phyloP scores from a whole-genome alignment of 176 grass and related monocot genomes.

The Pharus latifolius region DNA sequence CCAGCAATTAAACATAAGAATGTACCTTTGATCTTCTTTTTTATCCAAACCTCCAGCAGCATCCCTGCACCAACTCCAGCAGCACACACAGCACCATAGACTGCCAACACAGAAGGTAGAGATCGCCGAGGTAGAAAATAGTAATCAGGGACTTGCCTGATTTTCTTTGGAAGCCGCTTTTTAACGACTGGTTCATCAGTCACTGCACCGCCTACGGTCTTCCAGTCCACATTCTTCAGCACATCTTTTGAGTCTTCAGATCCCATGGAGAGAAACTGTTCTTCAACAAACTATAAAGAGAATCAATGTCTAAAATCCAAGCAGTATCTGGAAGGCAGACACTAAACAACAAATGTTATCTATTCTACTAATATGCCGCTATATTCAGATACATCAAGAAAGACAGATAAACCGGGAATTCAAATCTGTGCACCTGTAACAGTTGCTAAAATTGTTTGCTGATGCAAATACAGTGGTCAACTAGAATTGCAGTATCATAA shows the following conservation, averaged over 20 bases:
- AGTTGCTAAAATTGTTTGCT: not conserved
- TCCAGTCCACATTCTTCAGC: conserved; percentile 65
- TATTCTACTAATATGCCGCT: not conserved
- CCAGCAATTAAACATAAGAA: not conserved
- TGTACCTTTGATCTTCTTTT: conserved; percentile 81
- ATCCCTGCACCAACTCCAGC: conserved; percentile 79
- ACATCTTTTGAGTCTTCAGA: conserved; percentile 51
- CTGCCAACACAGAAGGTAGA: conserved; percentile 46
- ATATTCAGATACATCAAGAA: not conserved
- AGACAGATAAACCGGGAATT: not conserved
- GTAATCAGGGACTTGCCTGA: conserved; percentile 82
- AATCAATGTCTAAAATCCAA: not conserved
- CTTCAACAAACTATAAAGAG: not conserved
- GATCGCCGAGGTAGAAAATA: conserved; percentile 71
- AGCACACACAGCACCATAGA: conserved; percentile 41
- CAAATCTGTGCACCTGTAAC: not conserved
- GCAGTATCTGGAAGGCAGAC: not conserved
- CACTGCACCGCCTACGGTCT: conserved; percentile 36
- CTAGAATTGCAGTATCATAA: not conserved
- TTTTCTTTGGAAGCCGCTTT: conserved; percentile 86
- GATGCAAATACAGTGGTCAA: not conserved
- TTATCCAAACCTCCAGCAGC: conserved; percentile 85
- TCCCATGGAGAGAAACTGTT: conserved; percentile 28
- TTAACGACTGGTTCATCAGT: conserved; percentile 43
- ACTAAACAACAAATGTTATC: not conserved